Evolutionary conservation across 2,329 filamentous ascomycete genomes (phyloP).

Genomic region (Triangularia verruculosa): DNA sequence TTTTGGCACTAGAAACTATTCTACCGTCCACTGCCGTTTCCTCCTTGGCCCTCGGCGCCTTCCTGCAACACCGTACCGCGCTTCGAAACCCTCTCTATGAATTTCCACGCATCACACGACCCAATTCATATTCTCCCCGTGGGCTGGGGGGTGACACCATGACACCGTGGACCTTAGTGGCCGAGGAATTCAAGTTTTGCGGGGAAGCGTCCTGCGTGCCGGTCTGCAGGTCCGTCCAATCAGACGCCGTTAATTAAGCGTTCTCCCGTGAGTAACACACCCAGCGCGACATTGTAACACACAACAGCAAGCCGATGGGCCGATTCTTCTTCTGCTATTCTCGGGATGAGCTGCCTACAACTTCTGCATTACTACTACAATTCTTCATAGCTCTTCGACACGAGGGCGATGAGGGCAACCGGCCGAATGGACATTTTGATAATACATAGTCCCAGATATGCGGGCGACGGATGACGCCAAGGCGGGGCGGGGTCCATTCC

Average conservation of each 20-base stretch:
- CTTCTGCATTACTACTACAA: neutral
- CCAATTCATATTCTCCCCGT: neutral
- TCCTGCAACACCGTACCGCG: neutral
- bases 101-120: constrained; percentile 1
- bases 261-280: neutral
- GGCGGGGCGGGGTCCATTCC: neutral
- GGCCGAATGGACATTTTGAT: neutral
- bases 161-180: constrained; percentile 10
- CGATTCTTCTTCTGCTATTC: neutral
- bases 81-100: neutral
- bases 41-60: neutral
- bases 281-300: neutral
- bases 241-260: neutral
- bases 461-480: neutral
- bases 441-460: neutral
- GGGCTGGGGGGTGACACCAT: neutral
- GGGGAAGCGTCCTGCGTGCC: constrained; percentile 5
- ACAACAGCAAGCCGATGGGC: neutral
- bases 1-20: neutral
- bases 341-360: neutral
- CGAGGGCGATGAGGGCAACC: neutral
- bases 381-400: neutral
- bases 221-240: constrained; percentile 11
- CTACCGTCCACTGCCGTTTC: neutral
- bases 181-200: constrained; percentile 9